phyloP scores from a whole-genome alignment of 78 protist genomes.

The Emiliania huxleyi region DNA sequence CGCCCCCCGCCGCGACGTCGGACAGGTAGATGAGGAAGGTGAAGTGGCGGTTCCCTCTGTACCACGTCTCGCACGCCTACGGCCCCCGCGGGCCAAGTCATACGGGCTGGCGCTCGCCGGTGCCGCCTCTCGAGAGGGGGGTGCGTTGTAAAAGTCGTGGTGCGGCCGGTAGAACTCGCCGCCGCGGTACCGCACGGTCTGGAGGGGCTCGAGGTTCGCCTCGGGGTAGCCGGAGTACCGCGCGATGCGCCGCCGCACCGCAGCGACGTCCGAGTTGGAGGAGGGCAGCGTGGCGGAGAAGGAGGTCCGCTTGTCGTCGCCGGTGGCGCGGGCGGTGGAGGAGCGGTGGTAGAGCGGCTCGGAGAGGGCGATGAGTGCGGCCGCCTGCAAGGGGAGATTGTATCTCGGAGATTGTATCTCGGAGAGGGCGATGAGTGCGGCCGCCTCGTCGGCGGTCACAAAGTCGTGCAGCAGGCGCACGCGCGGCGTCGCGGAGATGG shows the following conservation, averaged over 20 bases:
- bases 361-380: neutral
- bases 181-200: neutral
- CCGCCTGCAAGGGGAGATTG: too few species aligned
- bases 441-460: neutral
- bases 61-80: too few species aligned
- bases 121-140: too few species aligned
- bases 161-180: neutral
- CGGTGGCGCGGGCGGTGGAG: neutral
- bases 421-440: neutral
- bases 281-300: neutral
- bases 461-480: neutral
- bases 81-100: too few species aligned
- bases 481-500: neutral
- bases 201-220: neutral
- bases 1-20: neutral
- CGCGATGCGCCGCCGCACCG: neutral
- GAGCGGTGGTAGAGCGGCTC: neutral
- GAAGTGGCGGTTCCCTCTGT: neutral
- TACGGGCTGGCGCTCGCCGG: too few species aligned
- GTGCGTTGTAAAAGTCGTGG: neutral
- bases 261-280: neutral
- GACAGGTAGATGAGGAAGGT: neutral
- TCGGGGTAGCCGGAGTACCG: neutral
- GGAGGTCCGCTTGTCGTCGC: neutral
- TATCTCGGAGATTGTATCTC: too few species aligned